Evolutionary conservation across 2,329 filamentous ascomycete genomes (phyloP).

Genomic region (Pseudocercospora cruenta): DNA sequence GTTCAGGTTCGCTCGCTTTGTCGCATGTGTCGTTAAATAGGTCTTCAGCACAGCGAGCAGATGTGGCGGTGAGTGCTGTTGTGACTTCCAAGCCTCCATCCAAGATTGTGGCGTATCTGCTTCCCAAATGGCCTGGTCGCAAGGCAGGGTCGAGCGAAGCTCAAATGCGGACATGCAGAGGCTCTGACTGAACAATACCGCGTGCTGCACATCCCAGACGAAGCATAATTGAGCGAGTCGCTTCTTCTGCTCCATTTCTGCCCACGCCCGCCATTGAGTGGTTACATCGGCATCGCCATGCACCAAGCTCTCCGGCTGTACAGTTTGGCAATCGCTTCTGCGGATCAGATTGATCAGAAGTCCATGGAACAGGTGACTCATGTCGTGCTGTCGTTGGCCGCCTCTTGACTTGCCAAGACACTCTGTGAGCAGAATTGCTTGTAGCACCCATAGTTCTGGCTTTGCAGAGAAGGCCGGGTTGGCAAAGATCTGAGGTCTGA

Average conservation of each 20-base stretch:
- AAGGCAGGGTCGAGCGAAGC: constrained; percentile 60
- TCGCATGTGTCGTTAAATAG: constrained; percentile 54
- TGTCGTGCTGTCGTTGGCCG: constrained; percentile 66
- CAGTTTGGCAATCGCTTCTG: constrained; percentile 56
- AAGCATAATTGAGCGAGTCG: constrained; percentile 64
- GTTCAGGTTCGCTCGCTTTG: constrained; percentile 50
- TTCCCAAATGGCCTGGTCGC: constrained; percentile 61
- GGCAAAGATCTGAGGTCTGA: constrained; percentile 63
- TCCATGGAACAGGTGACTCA: constrained; percentile 64
- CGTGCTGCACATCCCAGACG: constrained; percentile 69
- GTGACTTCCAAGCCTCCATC: constrained; percentile 32
- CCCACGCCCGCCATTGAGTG: constrained; percentile 57
- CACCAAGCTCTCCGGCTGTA: constrained; percentile 43
- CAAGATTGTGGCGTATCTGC: constrained; percentile 58
- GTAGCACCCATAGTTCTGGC: constrained; percentile 64
- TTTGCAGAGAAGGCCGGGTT: constrained; percentile 60
- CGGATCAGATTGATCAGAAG: constrained; percentile 60
- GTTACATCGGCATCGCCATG: constrained; percentile 48
- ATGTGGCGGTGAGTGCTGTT: constrained; percentile 32
- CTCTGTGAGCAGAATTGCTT: constrained; percentile 65
- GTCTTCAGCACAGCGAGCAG: constrained; percentile 60
- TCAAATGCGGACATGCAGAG: constrained; percentile 69
- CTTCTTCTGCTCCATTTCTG: constrained; percentile 62
- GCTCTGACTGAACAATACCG: constrained; percentile 67
- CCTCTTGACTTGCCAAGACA: constrained; percentile 67